phyloP scores from a whole-genome alignment of 176 grass and related monocot genomes.

The Saccharum officinarum region DNA sequence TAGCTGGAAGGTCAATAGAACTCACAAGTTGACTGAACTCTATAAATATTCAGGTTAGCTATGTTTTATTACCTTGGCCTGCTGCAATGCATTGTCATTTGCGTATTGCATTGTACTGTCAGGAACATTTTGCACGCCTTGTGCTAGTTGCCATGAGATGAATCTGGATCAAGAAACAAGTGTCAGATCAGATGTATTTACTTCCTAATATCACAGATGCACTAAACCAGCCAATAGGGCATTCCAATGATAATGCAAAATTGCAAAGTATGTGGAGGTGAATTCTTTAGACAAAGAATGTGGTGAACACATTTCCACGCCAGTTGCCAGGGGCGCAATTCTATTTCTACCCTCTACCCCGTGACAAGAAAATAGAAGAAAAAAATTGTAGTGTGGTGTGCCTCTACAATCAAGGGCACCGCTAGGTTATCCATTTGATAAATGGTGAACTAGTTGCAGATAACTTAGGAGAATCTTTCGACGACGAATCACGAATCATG shows the following conservation, averaged over 20 bases:
- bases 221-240: neutral
- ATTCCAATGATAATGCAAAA: neutral
- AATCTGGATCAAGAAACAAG: constrained; percentile 40
- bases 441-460: neutral
- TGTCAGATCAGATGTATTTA: neutral
- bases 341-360: neutral
- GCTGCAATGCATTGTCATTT: constrained; percentile 51
- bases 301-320: neutral
- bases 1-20: constrained; percentile 9
- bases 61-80: constrained; percentile 55
- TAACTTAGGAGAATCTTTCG: neutral
- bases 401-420: neutral
- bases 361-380: neutral
- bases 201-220: neutral
- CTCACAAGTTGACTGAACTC: neutral
- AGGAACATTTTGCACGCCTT: constrained; percentile 70
- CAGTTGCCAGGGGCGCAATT: neutral
- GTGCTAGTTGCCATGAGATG: constrained; percentile 77
- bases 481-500: neutral
- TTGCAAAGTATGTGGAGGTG: neutral
- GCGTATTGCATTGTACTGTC: constrained; percentile 56
- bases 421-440: neutral
- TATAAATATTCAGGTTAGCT: neutral
- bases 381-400: neutral
- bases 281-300: neutral